Conservation (phyloP, 176 grass and related monocot genomes). For the Metroxylon sagu region DNA sequence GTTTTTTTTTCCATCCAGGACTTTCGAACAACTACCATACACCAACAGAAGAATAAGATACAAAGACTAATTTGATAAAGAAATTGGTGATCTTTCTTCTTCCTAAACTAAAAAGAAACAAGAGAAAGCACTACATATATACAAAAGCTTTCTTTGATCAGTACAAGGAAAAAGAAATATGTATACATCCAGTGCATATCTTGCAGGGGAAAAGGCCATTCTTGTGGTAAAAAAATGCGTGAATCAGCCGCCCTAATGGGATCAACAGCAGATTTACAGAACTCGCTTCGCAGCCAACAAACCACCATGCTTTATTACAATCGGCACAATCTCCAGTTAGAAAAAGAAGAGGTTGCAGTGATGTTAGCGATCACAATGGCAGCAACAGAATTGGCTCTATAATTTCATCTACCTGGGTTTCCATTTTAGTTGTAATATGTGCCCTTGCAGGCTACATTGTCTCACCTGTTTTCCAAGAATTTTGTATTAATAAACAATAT, state of each 20-base stretch:
- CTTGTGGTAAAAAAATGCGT: conserved; percentile 51
- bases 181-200: conserved; percentile 36
- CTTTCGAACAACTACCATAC: too few species aligned
- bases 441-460: conserved; percentile 80
- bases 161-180: conserved; percentile 27
- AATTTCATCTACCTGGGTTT: conserved; percentile 26
- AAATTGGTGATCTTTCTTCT: too few species aligned
- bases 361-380: conserved; percentile 3
- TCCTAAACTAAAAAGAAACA: too few species aligned
- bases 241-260: conserved; percentile 35
- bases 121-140: conserved; percentile 22
- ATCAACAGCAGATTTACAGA: neutral
- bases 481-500: neutral
- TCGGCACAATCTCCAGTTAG: conserved; percentile 37
- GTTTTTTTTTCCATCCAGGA: too few species aligned
- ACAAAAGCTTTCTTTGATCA: conserved; percentile 61
- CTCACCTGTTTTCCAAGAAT: conserved; percentile 55
- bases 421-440: conserved; percentile 58
- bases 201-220: conserved; percentile 31
- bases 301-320: conserved; percentile 14
- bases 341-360: neutral
- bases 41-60: too few species aligned
- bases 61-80: too few species aligned
- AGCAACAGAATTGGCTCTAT: conserved; percentile 33
- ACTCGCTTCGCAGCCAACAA: conserved; percentile 2